Percentiles rank a stretch among this genome's conserved stretches.
Conservation (phyloP, 768 basidiomycete species). For the Arthromyces matolae region DNA sequence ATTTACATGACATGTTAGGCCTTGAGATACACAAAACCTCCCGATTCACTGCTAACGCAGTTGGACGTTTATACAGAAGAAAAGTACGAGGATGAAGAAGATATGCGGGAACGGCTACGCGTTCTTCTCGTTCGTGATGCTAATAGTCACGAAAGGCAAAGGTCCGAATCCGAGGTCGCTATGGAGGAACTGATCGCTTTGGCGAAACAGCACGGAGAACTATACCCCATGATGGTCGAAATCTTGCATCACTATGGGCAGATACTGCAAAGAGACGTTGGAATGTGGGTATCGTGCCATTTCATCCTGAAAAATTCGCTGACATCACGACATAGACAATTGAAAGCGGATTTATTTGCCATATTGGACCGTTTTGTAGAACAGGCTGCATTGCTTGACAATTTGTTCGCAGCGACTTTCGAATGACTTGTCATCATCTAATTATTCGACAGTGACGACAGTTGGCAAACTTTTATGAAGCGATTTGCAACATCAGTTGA, state of each 20-base stretch:
- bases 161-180: slow-evolving; percentile 50
- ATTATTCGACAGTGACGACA: slow-evolving; percentile 48
- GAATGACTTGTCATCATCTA: neutral
- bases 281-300: slow-evolving; percentile 44
- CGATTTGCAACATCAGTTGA: slow-evolving; percentile 58
- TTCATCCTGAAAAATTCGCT: neutral
- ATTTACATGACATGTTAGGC: slow-evolving; percentile 3
- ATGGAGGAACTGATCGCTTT: slow-evolving; percentile 59
- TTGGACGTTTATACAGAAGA: slow-evolving; percentile 82
- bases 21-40: slow-evolving; percentile 24
- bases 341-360: slow-evolving; percentile 12
- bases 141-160: slow-evolving; percentile 28
- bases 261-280: slow-evolving; percentile 56
- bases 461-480: slow-evolving; percentile 61
- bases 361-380: slow-evolving; percentile 45
- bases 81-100: slow-evolving; percentile 86
- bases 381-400: slow-evolving; percentile 52
- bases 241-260: slow-evolving; percentile 53
- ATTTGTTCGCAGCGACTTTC: slow-evolving; percentile 47
- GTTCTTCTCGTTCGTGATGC: slow-evolving; percentile 25
- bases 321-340: slow-evolving; percentile 3
- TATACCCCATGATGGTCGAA: slow-evolving; percentile 60
- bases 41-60: slow-evolving; percentile 61
- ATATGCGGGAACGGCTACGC: slow-evolving; percentile 64
- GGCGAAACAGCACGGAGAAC: slow-evolving; percentile 57